Base-by-base conservation (phyloP, 169 alveolate genomes). In the Perkinsus olseni region DNA sequence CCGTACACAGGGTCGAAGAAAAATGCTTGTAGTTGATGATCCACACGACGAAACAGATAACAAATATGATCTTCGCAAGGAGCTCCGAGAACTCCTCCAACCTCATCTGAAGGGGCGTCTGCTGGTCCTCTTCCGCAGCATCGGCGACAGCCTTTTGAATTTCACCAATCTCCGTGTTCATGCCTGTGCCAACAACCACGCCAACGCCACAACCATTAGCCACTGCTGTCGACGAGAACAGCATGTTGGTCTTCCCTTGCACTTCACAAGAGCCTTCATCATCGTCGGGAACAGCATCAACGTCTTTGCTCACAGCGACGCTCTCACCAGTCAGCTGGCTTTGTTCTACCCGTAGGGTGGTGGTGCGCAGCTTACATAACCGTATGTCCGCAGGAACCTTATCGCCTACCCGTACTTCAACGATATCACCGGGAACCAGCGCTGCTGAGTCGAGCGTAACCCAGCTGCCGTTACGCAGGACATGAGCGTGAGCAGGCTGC, bases 341-440 rank as follows among this genome's bases (percentile, higher is more conserved):
- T 94, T 99, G 99, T 94, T 98, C 99, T 0, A 98, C 98, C 90
- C 98, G 97, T 38, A 98, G 96, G 38, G 99, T 97, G 11, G 99
- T 97, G 28, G 99, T 98, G 90, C 95, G 97, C 38, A 99, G 94
- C 92, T 97, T 95, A 74, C 97, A 96, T n/a, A 98, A 96, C 90
- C 99, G 97, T 38, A 98, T 95, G 96, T 99, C 99, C 0, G 99
- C 99, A 0, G 99, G 99, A 0, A 98, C 97, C 96, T 98, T 98
- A 95, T 99, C 99, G 0, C 99, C 99, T 28, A 97, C 97, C 39
- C 98, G 96, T 45, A 98, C 97, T 92, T 98, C 98, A 39, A 99
- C 98, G 21, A 99, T 96, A 96, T 99, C 99, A 38, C 99, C 99
- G 13, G 99, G 98, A 37, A 99, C 99, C 74, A 99, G 95, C 40